These are phyloP conservation scores for Amanita rubescens DNA, from an alignment of 768 basidiomycete species.

Conservation along the genomic window DNA sequence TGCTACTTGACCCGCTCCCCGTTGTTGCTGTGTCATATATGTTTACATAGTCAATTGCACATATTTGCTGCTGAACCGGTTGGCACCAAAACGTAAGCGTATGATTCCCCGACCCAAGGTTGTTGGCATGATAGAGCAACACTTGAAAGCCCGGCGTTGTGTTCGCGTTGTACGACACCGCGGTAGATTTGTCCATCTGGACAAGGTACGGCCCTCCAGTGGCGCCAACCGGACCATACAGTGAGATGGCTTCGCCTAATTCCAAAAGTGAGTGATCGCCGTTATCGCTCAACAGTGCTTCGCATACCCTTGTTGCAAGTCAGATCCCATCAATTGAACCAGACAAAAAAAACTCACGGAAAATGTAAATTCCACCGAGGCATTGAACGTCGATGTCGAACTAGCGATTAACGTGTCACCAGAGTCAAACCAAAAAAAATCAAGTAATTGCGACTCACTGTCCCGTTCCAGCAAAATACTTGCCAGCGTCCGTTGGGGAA, in stretches of 20 bases:
- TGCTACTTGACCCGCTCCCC: neutral
- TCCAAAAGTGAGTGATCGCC: neutral
- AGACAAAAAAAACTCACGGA: neutral
- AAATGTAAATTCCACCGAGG: neutral
- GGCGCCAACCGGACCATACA: constrained; percentile 1
- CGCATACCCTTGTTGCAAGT: constrained; percentile 1
- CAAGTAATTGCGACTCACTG: neutral
- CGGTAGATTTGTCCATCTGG: neutral
- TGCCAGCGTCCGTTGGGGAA: neutral
- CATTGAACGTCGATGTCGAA: neutral
- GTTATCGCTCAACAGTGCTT: neutral
- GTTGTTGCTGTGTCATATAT: neutral
- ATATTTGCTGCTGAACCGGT: neutral
- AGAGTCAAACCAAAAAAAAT: neutral
- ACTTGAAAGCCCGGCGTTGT: neutral
- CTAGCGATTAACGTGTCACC: neutral
- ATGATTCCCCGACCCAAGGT: constrained; percentile 6
- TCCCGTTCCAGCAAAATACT: constrained; percentile 2
- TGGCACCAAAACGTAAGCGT: constrained; percentile 2
- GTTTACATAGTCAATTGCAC: constrained; percentile 5
- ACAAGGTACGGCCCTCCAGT: neutral
- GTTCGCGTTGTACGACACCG: neutral
- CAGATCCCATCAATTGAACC: neutral
- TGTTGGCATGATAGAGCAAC: constrained; percentile 6
- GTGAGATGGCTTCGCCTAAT: constrained; percentile 6